Evolutionary conservation across 208 protist genomes (phyloP).

Genomic region (Crithidia expoeki): DNA sequence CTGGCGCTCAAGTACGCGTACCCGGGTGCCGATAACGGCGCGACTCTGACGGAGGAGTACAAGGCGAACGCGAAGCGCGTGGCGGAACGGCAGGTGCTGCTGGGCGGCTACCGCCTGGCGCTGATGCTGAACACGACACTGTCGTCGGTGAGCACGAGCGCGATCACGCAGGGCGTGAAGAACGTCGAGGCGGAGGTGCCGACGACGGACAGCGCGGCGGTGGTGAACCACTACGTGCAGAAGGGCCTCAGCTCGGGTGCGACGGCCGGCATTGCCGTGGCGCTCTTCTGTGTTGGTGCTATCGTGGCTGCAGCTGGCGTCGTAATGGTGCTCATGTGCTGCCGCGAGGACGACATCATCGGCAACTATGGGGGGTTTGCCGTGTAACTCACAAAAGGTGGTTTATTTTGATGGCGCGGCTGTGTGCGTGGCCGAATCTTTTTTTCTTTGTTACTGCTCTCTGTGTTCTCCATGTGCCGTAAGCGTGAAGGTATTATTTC

Average conservation of each 20-base stretch:
- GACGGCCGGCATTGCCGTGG: conserved; percentile 31
- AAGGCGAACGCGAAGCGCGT: conserved; percentile 16
- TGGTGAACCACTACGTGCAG: conserved; percentile 19
- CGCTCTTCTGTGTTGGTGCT: conserved; percentile 20
- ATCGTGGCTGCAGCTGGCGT: conserved; percentile 11
- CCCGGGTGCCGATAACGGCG: conserved; percentile 34
- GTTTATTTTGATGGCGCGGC: no score
- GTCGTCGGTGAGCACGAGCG: neutral
- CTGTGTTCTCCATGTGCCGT: no score
- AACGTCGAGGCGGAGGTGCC: conserved; percentile 20
- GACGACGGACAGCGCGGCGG: conserved; percentile 3
- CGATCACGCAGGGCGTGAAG: conserved; percentile 14
- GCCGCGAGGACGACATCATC: no score
- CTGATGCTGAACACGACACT: conserved; percentile 32
- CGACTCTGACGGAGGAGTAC: conserved; percentile 37
- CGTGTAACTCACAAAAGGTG: no score
- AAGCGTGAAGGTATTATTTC: no score
- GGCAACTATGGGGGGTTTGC: no score
- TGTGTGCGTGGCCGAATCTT: no score
- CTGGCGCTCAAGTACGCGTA: conserved; percentile 33
- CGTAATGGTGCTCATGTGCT: neutral
- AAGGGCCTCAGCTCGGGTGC: conserved; percentile 23
- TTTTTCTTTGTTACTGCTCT: no score
- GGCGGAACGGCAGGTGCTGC: conserved; percentile 26
- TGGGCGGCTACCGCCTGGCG: conserved; percentile 32